Percentiles rank a stretch among this genome's conserved stretches.
phyloP scores from a whole-genome alignment of 495 filamentous ascomycete genomes.

The Tuber umbilicatum region DNA sequence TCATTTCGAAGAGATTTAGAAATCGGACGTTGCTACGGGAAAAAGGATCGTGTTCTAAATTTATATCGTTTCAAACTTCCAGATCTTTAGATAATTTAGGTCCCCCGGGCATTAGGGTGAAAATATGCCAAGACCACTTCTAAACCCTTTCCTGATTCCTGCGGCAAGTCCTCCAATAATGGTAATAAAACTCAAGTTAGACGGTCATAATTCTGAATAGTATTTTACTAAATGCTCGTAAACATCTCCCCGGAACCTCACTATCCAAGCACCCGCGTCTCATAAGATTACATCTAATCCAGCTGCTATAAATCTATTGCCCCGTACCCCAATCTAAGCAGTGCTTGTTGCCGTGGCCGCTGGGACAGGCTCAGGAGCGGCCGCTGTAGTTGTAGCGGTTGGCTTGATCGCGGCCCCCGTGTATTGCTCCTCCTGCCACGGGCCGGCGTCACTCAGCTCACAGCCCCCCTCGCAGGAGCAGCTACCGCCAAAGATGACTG shows the following conservation, averaged over 20 bases:
- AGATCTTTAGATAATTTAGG: too few relatives aligned
- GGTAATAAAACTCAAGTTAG: neutral
- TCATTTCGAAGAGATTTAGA: too few relatives aligned
- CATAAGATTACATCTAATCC: neutral
- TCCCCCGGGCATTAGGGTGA: too few relatives aligned
- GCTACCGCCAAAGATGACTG: slow-evolving; percentile 70
- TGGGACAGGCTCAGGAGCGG: slow-evolving; percentile 16
- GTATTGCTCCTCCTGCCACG: slow-evolving; percentile 74
- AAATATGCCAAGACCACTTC: too few relatives aligned
- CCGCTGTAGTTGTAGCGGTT: slow-evolving; percentile 19
- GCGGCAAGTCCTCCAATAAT: neutral
- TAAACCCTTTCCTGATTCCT: too few relatives aligned
- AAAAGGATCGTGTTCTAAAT: too few relatives aligned
- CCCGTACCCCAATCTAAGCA: neutral
- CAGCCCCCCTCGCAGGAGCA: slow-evolving; percentile 81
- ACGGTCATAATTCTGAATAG: neutral
- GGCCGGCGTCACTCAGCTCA: slow-evolving; percentile 74
- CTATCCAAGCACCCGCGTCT: neutral
- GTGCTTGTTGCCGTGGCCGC: slow-evolving; percentile 3
- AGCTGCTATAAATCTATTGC: neutral
- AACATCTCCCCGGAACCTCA: slow-evolving; percentile 3
- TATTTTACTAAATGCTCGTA: neutral
- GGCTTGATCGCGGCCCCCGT: neutral
- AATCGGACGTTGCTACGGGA: too few relatives aligned
- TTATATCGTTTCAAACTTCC: too few relatives aligned